phyloP scores from a whole-genome alignment of 306 rosid species.

The Cotoneaster glaucophyllus region DNA sequence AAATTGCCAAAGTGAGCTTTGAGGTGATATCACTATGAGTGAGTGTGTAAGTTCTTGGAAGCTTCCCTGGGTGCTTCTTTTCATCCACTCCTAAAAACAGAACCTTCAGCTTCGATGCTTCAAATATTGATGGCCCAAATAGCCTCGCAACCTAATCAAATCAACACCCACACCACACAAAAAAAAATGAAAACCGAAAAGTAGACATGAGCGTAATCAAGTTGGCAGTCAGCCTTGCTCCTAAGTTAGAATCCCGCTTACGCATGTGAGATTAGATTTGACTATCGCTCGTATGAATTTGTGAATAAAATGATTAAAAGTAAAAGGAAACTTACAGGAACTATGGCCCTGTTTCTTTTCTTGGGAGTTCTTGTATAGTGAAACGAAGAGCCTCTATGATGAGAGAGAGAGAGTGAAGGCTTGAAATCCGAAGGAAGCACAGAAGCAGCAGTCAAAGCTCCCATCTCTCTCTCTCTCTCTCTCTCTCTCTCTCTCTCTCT shows the following conservation, averaged over 20 bases:
- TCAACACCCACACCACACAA: neutral
- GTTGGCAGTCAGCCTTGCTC: neutral
- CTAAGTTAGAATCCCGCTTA: neutral
- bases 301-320: neutral
- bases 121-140: constrained; percentile 90
- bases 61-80: constrained; percentile 79
- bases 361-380: constrained; percentile 22
- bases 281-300: neutral
- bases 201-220: no score
- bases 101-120: constrained; percentile 85
- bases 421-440: constrained; percentile 43
- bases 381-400: constrained; percentile 17
- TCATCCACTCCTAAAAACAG: constrained; percentile 76
- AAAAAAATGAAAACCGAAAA: neutral
- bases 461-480: constrained; percentile 28
- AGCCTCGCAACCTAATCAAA: constrained; percentile 66
- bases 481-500: constrained; percentile 1
- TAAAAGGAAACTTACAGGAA: constrained; percentile 42
- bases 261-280: neutral
- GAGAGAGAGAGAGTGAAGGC: constrained; percentile 36
- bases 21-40: constrained; percentile 86
- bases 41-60: constrained; percentile 76
- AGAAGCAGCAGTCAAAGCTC: constrained; percentile 42
- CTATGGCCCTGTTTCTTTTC: constrained; percentile 43
- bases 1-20: constrained; percentile 79